Evolutionary conservation across 345 rosid genomes (phyloP).

Genomic region (Rhodamnia argentea): DNA sequence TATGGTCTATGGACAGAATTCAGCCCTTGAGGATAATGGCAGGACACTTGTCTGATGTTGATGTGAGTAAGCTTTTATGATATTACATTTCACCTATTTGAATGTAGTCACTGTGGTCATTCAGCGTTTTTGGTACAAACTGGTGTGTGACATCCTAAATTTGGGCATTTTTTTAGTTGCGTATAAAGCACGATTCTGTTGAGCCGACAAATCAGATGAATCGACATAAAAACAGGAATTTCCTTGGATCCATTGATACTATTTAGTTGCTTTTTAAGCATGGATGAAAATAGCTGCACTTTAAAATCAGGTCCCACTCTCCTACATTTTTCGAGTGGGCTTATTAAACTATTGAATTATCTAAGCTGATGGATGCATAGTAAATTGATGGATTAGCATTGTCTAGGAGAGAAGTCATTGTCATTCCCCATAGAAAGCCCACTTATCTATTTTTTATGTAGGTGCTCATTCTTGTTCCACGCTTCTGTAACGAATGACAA

Average conservation of each 20-base stretch:
- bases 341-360: background rate
- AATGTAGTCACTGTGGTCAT: background rate
- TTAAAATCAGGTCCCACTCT: background rate
- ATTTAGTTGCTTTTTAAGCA: background rate
- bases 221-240: background rate
- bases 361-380: background rate
- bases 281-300: background rate
- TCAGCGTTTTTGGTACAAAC: background rate
- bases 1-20: slow-evolving; percentile 94
- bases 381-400: background rate
- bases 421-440: background rate
- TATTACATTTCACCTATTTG: background rate
- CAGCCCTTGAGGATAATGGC: slow-evolving; percentile 95
- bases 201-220: background rate
- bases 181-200: background rate
- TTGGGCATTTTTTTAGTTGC: background rate
- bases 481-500: background rate
- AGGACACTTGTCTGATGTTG: slow-evolving; percentile 97
- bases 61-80: slow-evolving; percentile 37
- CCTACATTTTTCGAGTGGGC: background rate
- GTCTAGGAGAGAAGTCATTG: background rate
- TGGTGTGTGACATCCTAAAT: background rate
- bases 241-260: background rate
- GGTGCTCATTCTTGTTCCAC: background rate
- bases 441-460: background rate